Evolutionary conservation across 176 grass and related monocot species (phyloP).

Genomic region (Carex parvula): DNA sequence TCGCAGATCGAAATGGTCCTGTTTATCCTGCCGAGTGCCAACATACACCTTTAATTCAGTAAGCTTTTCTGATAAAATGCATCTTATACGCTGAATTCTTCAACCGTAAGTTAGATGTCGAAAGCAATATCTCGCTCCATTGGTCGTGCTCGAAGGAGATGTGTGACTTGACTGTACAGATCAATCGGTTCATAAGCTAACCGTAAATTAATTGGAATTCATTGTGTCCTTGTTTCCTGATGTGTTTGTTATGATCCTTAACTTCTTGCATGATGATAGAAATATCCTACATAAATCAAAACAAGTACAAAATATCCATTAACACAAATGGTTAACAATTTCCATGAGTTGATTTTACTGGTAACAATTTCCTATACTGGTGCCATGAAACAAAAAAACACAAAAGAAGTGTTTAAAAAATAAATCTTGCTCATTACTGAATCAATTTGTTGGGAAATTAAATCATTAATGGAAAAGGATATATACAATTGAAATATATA

Average conservation of each 20-base stretch:
- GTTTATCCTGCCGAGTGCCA: background rate
- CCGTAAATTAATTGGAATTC: background rate
- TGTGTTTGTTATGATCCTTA: constrained; percentile 30
- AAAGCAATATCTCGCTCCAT: constrained; percentile 5
- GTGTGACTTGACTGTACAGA: background rate
- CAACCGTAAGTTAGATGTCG: background rate
- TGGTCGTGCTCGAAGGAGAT: background rate
- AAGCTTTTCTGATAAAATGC: constrained; percentile 2
- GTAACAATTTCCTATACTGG: background rate
- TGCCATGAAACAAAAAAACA: background rate
- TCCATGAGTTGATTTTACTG: background rate
- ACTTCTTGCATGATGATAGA: constrained; percentile 28
- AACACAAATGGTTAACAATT: background rate
- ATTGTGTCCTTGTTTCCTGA: constrained; percentile 10
- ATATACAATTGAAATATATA: background rate
- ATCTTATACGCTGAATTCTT: background rate
- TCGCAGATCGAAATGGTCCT: background rate
- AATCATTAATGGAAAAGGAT: background rate
- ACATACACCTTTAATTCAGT: background rate
- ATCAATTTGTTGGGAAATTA: background rate
- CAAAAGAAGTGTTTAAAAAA: background rate
- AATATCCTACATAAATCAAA: constrained; percentile 24
- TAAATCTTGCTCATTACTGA: background rate
- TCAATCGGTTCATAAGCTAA: background rate
- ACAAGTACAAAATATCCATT: background rate